Evolutionary conservation across 495 filamentous ascomycete species (phyloP).

Genomic region (Lindgomyces ingoldianus): DNA sequence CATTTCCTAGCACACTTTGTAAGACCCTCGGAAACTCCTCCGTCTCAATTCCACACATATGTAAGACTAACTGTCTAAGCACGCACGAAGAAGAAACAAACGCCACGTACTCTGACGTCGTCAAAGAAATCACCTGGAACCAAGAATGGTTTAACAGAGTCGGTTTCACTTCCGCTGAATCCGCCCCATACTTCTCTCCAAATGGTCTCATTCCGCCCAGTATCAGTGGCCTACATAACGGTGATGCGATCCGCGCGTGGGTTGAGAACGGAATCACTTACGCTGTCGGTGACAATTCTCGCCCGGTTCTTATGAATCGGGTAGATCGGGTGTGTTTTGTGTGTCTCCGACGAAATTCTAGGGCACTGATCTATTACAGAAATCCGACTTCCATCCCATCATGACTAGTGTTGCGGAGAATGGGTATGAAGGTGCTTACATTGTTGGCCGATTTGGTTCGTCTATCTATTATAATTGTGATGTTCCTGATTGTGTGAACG

Average conservation of each 20-base stretch:
- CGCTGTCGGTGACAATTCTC: constrained; percentile 65
- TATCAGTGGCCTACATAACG: constrained; percentile 66
- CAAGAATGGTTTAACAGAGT: constrained; percentile 57
- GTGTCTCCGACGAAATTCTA: neutral
- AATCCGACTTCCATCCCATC: constrained; percentile 52
- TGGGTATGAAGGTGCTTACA: constrained; percentile 57
- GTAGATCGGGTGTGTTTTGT: constrained; percentile 1
- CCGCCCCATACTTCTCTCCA: constrained; percentile 48
- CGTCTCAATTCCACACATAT: no score
- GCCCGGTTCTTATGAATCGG: constrained; percentile 46
- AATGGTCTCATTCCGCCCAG: constrained; percentile 63
- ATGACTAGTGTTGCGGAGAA: constrained; percentile 53
- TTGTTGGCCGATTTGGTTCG: constrained; percentile 62
- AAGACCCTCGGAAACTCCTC: no score
- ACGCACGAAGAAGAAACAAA: constrained; percentile 62
- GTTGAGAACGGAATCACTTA: constrained; percentile 57
- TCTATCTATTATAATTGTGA: constrained; percentile 68
- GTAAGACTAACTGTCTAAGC: no score
- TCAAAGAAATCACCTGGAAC: constrained; percentile 62
- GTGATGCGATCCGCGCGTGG: constrained; percentile 64
- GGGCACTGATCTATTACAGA: neutral
- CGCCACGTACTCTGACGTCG: constrained; percentile 60
- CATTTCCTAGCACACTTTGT: neutral
- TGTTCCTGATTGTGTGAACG: constrained; percentile 54
- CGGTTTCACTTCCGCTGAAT: constrained; percentile 44